These are phyloP conservation scores for Acanthamoeba royreba DNA, from an alignment of 208 protist species.

Conservation along the genomic window DNA sequence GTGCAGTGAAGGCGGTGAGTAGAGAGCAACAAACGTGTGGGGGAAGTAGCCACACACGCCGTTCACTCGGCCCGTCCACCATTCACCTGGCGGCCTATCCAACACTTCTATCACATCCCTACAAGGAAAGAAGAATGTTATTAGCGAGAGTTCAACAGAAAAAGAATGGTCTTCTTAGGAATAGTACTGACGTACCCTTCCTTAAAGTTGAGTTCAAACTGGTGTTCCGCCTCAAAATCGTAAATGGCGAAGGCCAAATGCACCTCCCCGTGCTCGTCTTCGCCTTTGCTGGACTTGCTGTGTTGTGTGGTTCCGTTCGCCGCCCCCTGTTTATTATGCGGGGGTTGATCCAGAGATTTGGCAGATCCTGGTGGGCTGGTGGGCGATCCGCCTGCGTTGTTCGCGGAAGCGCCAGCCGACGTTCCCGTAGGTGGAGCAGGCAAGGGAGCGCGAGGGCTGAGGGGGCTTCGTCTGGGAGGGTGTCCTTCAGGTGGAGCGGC, in stretches of 20 bases:
- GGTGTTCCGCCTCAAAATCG: background rate
- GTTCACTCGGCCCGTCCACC: background rate
- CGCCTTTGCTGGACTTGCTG: background rate
- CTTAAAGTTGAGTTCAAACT: background rate
- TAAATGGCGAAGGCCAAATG: background rate
- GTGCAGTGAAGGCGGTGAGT: background rate
- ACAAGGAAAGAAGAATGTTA: too few species aligned
- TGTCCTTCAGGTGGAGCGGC: too few species aligned
- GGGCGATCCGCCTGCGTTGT: too few species aligned
- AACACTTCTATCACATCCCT: background rate
- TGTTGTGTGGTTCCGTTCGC: background rate
- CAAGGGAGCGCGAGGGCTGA: too few species aligned
- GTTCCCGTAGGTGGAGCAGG: too few species aligned
- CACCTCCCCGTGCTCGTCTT: background rate
- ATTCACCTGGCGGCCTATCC: background rate
- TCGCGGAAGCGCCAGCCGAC: too few species aligned
- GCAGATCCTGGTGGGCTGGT: too few species aligned
- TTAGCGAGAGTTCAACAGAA: background rate
- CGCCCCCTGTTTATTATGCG: too few species aligned
- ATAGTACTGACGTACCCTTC: too few species aligned
- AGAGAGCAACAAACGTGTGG: background rate
- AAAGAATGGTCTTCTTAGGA: too few species aligned
- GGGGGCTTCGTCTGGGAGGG: too few species aligned
- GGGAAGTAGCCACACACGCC: background rate
- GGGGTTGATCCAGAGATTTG: too few species aligned